A percentile compares a stretch with the other conserved stretches of the same genome.
Conservation (phyloP, 2,329 filamentous ascomycete species). For the Rutstroemia sp. region DNA sequence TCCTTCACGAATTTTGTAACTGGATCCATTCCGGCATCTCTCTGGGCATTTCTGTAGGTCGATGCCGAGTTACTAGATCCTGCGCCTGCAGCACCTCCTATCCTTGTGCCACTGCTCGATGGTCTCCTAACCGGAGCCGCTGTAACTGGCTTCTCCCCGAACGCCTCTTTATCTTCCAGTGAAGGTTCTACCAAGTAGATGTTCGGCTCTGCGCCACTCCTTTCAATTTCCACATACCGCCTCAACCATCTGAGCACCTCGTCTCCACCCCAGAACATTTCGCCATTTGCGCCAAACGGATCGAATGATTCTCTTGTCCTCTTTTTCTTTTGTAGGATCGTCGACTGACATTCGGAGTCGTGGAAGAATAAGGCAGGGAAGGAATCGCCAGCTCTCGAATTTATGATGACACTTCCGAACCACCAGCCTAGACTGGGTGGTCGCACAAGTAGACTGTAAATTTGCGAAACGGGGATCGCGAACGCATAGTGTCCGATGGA, state of each 20-base stretch:
- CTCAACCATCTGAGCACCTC: conserved; percentile 89
- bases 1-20: conserved; percentile 92
- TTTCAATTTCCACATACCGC: conserved; percentile 74
- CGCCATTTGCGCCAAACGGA: conserved; percentile 75
- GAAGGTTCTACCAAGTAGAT: conserved; percentile 87
- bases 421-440: conserved; percentile 96
- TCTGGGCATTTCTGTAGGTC: conserved; percentile 12
- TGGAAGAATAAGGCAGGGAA: conserved; percentile 97
- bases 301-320: conserved; percentile 79
- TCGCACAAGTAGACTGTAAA: conserved; percentile 84
- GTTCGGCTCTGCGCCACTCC: conserved; percentile 79
- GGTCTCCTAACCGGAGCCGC: conserved; percentile 35
- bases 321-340: conserved; percentile 88
- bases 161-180: conserved; percentile 75
- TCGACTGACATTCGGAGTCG: conserved; percentile 92
- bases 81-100: conserved; percentile 32
- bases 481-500: conserved; percentile 80
- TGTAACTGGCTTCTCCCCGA: conserved; percentile 42
- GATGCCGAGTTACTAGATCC: conserved; percentile 27
- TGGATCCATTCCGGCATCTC: conserved; percentile 80
- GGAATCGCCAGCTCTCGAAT: conserved; percentile 81
- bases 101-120: conserved; percentile 25
- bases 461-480: conserved; percentile 78
- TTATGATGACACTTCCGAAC: conserved; percentile 94
- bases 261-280: conserved; percentile 96